These are phyloP conservation scores for Nectriaceae sp. DNA, from an alignment of 2,329 filamentous ascomycete species.

Conservation along the genomic window DNA sequence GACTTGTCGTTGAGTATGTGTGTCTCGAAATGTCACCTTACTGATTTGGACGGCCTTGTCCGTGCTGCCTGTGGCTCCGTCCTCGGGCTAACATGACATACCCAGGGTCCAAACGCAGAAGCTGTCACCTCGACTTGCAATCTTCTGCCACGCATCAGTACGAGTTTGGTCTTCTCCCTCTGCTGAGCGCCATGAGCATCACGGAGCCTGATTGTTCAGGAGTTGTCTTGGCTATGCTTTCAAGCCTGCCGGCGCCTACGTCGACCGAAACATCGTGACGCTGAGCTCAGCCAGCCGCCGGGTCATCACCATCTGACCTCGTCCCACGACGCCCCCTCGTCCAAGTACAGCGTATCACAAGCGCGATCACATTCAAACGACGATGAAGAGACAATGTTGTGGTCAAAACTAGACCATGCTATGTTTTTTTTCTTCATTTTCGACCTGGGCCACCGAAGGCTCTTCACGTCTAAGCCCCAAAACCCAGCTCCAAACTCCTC, in stretches of 20 bases:
- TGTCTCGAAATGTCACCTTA: too few species aligned
- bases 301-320: not conserved
- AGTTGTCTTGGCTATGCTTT: too few species aligned
- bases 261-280: not conserved
- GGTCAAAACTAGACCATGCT: conserved; percentile 19
- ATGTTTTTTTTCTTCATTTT: conserved; percentile 25
- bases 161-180: too few species aligned
- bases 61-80: not conserved
- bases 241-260: too few species aligned
- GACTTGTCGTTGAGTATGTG: not conserved
- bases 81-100: conserved; percentile 1
- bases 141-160: too few species aligned
- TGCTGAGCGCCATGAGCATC: too few species aligned
- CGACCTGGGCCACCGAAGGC: conserved; percentile 25
- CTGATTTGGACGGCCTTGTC: too few species aligned
- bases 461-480: conserved; percentile 28
- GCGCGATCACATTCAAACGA: not conserved
- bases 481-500: conserved; percentile 38
- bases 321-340: not conserved
- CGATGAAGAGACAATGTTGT: conserved; percentile 5
- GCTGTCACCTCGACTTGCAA: too few species aligned
- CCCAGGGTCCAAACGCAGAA: not conserved
- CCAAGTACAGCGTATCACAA: not conserved
- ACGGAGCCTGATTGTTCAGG: too few species aligned
- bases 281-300: not conserved